These are phyloP conservation scores for Calonectria pauciramosa DNA, from an alignment of 2,329 filamentous ascomycete genomes.

Conservation along the genomic window DNA sequence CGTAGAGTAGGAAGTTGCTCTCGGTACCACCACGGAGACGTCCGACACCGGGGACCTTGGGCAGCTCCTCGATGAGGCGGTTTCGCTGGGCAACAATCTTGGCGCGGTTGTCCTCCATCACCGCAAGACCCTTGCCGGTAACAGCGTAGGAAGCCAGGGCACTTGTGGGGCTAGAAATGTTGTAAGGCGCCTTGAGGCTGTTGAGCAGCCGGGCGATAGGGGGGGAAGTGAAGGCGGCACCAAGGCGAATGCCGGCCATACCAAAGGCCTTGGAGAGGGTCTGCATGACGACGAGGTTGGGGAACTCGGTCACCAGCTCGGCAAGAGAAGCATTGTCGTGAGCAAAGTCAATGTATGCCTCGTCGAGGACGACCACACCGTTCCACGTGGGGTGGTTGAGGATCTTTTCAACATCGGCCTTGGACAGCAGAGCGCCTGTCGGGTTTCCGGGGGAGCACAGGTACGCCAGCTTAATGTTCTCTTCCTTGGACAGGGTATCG, in stretches of 20 bases:
- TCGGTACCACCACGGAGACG: conserved; percentile 83
- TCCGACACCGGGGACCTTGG: conserved; percentile 82
- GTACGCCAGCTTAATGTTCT: conserved; percentile 88
- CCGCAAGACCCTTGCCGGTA: conserved; percentile 73
- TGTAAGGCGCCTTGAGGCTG: conserved; percentile 95
- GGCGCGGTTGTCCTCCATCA: conserved; percentile 80
- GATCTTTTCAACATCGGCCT: conserved; percentile 79
- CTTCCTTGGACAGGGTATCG: conserved; percentile 69
- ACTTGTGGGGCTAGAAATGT: conserved; percentile 90
- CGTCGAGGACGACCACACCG: conserved; percentile 91
- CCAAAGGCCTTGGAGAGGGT: conserved; percentile 99
- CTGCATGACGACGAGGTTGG: conserved; percentile 97
- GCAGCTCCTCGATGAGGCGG: conserved; percentile 80
- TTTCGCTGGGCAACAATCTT: conserved; percentile 82
- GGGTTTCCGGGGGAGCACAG: conserved; percentile 97
- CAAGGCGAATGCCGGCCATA: conserved; percentile 91
- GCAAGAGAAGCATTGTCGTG: conserved; percentile 82
- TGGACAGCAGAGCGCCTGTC: conserved; percentile 83
- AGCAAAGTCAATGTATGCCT: conserved; percentile 96
- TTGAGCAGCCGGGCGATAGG: conserved; percentile 87
- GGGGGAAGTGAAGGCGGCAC: conserved; percentile 83
- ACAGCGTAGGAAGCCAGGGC: conserved; percentile 83
- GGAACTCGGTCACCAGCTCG: conserved; percentile 92
- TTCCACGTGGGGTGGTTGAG: conserved; percentile 95
- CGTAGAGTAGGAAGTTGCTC: conserved; percentile 92